phyloP scores from a whole-genome alignment of 352 stramenopile genomes.

The Peronosclerospora sorghi region DNA sequence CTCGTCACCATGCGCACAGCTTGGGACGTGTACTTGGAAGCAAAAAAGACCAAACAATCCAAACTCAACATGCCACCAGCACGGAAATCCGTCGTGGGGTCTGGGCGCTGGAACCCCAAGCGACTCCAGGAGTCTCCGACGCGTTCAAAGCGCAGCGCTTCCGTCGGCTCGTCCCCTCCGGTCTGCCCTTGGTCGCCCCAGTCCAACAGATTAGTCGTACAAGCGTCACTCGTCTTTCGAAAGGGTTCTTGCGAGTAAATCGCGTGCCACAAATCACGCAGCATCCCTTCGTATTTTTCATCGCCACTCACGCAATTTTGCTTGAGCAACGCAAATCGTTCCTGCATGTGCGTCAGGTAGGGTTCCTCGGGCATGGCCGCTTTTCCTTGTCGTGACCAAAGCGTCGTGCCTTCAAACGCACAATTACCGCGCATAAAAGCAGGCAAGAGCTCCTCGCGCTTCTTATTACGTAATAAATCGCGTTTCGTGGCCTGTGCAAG shows the following conservation, averaged over 20 bases:
- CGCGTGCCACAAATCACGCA: conserved; percentile 47
- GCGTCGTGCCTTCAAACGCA: conserved; percentile 15
- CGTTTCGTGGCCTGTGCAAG: conserved; percentile 63
- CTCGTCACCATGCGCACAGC: conserved; percentile 63
- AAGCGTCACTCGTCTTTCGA: conserved; percentile 9
- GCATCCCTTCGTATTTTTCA: conserved; percentile 45
- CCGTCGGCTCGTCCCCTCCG: not conserved
- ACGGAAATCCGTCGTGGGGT: conserved; percentile 80
- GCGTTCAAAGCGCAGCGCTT: conserved; percentile 44
- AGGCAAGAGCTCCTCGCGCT: conserved; percentile 32
- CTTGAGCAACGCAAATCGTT: conserved; percentile 52
- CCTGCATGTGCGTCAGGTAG: conserved; percentile 52
- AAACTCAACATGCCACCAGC: conserved; percentile 71
- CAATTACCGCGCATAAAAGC: conserved; percentile 36
- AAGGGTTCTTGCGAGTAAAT: conserved; percentile 53
- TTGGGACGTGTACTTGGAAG: conserved; percentile 50
- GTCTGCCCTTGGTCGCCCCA: conserved; percentile 10
- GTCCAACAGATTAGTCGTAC: conserved; percentile 14
- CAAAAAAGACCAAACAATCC: conserved; percentile 75
- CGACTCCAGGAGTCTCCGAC: conserved; percentile 69
- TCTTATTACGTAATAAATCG: conserved; percentile 54
- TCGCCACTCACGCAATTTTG: conserved; percentile 58
- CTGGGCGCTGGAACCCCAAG: conserved; percentile 71
- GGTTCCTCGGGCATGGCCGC: conserved; percentile 38
- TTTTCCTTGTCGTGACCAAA: conserved; percentile 54